Conservation (phyloP, 345 rosid species). For the Pugionium dolabratum region DNA sequence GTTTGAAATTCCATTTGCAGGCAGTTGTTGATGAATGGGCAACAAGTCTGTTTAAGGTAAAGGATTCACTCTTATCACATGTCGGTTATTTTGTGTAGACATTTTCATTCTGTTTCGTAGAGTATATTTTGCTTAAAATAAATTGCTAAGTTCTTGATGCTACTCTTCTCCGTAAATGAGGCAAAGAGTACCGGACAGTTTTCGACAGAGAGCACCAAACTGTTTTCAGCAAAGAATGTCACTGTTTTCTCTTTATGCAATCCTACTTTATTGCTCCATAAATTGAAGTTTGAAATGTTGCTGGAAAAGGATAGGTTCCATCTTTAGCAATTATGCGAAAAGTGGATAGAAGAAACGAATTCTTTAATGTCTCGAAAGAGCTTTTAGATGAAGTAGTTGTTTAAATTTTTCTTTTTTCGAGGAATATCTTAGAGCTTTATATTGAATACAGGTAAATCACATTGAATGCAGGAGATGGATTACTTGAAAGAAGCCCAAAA, state of each 20-base stretch:
- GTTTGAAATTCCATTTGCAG: constrained; percentile 50
- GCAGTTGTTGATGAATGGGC: constrained; percentile 98
- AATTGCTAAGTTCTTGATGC: constrained; percentile 12
- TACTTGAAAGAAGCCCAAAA: constrained; percentile 83
- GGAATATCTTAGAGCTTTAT: constrained; percentile 84
- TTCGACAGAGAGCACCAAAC: not conserved
- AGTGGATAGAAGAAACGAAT: constrained; percentile 7
- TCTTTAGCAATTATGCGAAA: constrained; percentile 2
- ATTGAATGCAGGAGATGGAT: constrained; percentile 99
- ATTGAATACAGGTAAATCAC: constrained; percentile 99
- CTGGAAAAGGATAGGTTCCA: not conserved
- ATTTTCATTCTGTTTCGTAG: not conserved
- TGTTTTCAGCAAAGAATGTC: not conserved
- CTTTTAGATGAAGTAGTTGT: constrained; percentile 27
- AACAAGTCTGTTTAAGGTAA: constrained; percentile 89
- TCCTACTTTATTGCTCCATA: constrained; percentile 3
- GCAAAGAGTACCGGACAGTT: constrained; percentile 8
- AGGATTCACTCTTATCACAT: constrained; percentile 10
- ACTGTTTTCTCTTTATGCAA: constrained; percentile 15
- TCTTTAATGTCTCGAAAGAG: constrained; percentile 7
- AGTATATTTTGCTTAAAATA: not conserved
- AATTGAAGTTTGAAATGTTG: constrained; percentile 9
- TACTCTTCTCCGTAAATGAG: constrained; percentile 15
- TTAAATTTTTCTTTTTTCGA: constrained; percentile 35
- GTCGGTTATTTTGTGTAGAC: constrained; percentile 20